Evolutionary conservation across 805 yeast species (phyloP), one percentile per base, ranked within the genome.

Genomic region (Starmerella kuoi): DNA sequence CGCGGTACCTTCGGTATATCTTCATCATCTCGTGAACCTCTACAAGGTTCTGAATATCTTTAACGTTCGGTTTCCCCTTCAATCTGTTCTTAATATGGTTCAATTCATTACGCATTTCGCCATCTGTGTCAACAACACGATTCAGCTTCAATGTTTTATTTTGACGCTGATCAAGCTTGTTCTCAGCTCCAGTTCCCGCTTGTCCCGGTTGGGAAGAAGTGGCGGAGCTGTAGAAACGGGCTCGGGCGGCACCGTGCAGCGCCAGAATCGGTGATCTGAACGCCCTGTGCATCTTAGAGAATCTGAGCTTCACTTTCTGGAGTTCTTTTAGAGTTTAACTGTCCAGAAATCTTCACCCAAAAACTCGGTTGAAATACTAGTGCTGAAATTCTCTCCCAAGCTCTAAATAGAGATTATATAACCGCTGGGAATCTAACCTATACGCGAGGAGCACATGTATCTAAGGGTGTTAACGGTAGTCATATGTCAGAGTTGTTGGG

Each of bases 21-120:
- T 30, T 35, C 54, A 54, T 52, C 30, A 51, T 46, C n/a, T 49
- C 41, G 31, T 48, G 53, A 12, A 54, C 46, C 22, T 46, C 48
- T 14, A 36, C 47, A 6, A 54, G 47, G 22, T 44, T 44, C 26
- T 41, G 43, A 30, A 53, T 50, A 12, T 53, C 56, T 17, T 42
- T 31, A 18, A 50, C 33, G 15, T 20, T 37, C 33, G 28, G 30
- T 7, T 15, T 40, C 9, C 28, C 7, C 19, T 38, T 36, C 21
- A 38, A 18, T n/a, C 42, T 36, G 39, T 34, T 23, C 30, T 33
- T 40, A 33, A 40, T 35, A 2, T 31, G 27, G 18, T 17, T 7
- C 27, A 46, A 35, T 31, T 40, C 49, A 17, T 11, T 15, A 3
- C 44, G 38, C 47, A 42, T 36, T 31, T 32, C 15, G 14, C 26